These are phyloP conservation scores for Solanum ossicruentum DNA, from an alignment of 257 asterid genomes.

Conservation along the genomic window DNA sequence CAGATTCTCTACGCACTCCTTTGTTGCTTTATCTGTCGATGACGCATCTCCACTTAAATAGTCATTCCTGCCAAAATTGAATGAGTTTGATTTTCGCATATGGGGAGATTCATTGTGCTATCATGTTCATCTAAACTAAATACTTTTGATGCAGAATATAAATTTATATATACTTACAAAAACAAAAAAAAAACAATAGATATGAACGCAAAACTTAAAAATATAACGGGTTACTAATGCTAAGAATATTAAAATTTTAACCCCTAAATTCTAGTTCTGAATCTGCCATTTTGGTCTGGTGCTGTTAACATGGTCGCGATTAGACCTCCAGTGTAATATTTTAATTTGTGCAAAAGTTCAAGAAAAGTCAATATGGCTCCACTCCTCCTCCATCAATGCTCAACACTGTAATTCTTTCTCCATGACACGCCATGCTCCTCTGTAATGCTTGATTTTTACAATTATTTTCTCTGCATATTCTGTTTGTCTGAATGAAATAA, in stretches of 20 bases:
- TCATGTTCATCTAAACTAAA: neutral
- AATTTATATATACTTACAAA: no score
- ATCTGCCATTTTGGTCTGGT: conserved; percentile 17
- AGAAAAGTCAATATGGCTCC: conserved; percentile 27
- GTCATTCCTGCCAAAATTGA: neutral
- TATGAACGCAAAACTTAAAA: neutral
- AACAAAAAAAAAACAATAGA: neutral
- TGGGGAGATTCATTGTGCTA: no score
- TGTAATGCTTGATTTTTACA: neutral
- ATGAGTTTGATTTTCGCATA: neutral
- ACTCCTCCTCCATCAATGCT: conserved; percentile 59
- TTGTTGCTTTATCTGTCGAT: neutral
- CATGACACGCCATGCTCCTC: neutral
- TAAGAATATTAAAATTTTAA: neutral
- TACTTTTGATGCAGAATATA: neutral
- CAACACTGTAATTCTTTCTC: conserved; percentile 24
- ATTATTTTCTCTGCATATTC: neutral
- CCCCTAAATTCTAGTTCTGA: neutral
- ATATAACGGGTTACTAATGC: neutral
- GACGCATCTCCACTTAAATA: neutral
- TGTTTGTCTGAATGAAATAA: neutral
- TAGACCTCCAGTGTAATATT: conserved; percentile 24
- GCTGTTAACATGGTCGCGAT: conserved; percentile 47
- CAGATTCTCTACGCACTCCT: neutral
- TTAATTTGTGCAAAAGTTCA: conserved; percentile 5